Evolutionary conservation across 495 filamentous ascomycete genomes (phyloP).

Genomic region (Lineolata rhizophorae): DNA sequence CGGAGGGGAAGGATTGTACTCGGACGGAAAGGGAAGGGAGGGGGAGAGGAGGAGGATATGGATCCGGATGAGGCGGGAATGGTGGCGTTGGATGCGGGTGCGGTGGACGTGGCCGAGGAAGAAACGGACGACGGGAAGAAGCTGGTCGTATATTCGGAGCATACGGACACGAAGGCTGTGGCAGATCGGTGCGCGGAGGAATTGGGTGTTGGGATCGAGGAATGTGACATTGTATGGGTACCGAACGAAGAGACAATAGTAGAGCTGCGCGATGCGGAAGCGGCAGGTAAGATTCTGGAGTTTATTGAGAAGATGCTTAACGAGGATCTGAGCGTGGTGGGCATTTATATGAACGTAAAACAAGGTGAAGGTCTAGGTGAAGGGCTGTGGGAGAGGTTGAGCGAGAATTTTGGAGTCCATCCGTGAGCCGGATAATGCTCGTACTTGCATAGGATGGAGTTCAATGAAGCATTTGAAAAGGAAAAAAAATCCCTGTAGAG

Average conservation of each 20-base stretch:
- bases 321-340: slow-evolving; percentile 21
- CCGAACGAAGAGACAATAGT: slow-evolving; percentile 61
- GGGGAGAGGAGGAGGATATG: slow-evolving; percentile 50
- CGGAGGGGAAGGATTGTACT: slow-evolving; percentile 52
- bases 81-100: slow-evolving; percentile 58
- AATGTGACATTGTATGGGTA: slow-evolving; percentile 64
- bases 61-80: slow-evolving; percentile 29
- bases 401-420: no score
- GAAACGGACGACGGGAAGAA: slow-evolving; percentile 30
- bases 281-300: slow-evolving; percentile 25
- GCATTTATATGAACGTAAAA: slow-evolving; percentile 11
- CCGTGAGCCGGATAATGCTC: no score
- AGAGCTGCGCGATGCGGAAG: slow-evolving; percentile 21
- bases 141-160: slow-evolving; percentile 54
- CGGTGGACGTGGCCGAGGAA: slow-evolving; percentile 54
- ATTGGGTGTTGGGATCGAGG: slow-evolving; percentile 39
- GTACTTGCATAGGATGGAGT: no score
- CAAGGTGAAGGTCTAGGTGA: slow-evolving; percentile 9
- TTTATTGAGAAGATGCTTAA: slow-evolving; percentile 30
- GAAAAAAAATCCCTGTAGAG: no score
- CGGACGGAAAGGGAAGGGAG: slow-evolving; percentile 33
- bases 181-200: slow-evolving; percentile 35
- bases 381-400: no score
- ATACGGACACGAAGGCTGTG: slow-evolving; percentile 40
- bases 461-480: no score